A percentile compares a stretch with the other conserved stretches of the same genome.
Conservation (phyloP, 2,329 filamentous ascomycete genomes). For the Hypomyces rosellus region DNA sequence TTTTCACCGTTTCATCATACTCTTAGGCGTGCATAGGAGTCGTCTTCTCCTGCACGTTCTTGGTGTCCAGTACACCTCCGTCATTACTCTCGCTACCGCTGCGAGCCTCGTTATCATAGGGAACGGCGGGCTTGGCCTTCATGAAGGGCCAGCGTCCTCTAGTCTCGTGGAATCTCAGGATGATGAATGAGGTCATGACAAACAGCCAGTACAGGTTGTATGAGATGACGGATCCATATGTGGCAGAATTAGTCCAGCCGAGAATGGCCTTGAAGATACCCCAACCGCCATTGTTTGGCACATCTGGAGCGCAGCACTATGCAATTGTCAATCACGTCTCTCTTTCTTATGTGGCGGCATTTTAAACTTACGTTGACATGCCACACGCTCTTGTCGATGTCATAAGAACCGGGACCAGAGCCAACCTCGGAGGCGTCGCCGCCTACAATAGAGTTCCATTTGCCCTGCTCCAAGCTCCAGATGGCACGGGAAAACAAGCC, state of each 20-base stretch:
- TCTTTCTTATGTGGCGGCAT: not conserved
- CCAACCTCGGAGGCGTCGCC: constrained; percentile 47
- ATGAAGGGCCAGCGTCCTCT: constrained; percentile 44
- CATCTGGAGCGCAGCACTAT: constrained; percentile 69
- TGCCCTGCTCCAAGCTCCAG: constrained; percentile 65
- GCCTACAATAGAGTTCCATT: constrained; percentile 61
- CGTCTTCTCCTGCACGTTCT: constrained; percentile 23
- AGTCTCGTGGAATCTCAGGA: constrained; percentile 60
- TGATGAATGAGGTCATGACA: constrained; percentile 62
- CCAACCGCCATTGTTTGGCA: constrained; percentile 73
- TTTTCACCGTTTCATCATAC: no score
- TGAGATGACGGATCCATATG: constrained; percentile 77
- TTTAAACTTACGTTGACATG: constrained; percentile 62
- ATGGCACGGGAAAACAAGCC: constrained; percentile 73
- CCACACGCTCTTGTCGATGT: constrained; percentile 73
- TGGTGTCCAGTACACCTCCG: constrained; percentile 16
- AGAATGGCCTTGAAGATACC: constrained; percentile 81
- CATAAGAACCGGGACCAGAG: constrained; percentile 66
- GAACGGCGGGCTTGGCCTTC: constrained; percentile 25
- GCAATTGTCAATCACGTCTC: not conserved
- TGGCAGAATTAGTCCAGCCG: constrained; percentile 84
- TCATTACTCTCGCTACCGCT: constrained; percentile 22
- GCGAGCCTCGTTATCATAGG: constrained; percentile 14
- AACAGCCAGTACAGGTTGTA: constrained; percentile 85
- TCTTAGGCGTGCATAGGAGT: constrained; percentile 11